Evolutionary conservation across 2,329 filamentous ascomycete genomes (phyloP), one percentile per base, ranked within the genome.

Genomic region (Alternaria rosae): DNA sequence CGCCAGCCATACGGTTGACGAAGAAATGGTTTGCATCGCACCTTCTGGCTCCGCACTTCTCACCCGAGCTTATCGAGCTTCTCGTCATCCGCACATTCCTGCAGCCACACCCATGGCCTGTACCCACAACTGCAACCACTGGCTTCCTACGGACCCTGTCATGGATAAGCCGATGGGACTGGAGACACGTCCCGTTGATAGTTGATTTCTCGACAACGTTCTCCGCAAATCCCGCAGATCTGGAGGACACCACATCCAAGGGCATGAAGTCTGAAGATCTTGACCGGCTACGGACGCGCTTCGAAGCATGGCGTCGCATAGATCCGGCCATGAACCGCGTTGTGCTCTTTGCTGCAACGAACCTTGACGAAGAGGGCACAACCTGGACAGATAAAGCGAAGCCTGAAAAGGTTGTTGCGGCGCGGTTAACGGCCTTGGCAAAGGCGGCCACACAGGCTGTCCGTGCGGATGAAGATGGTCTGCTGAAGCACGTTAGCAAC

Each of bases 1-100:
- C 93, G 1, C 88, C 90, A 3, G 91, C 93, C 0, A 92, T 97
- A 64, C 89, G 94, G 17, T 84, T 98, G 3, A 85, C 92, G 45
- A 98, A 98, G 82, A 87, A 89, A 73, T 99, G 95, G 95, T 95
- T 97, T 78, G 86, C 88, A 66, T 86, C 87, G 3, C 95, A 99
- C 77, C 89, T 96, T 68, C 87, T 99, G 9, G 83, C 87, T 5
- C 85, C 85, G 13, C 92, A 97, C 77, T 85, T 98, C 69, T 85
- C 86, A 28, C 89, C 92, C 32, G 93, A 97, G 76, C 83, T 97
- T 47, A 86, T 97, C 62, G 95, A 99, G 80, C 86, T 99, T 15
- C 82, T 97, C 51, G 91, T 90, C 12, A 85, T 91, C 3, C 89
- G 89, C 54, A 88, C 89, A 15, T 99, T 98, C 81, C 82, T 95